These are phyloP conservation scores for Phytophthora multivora DNA, from an alignment of 352 stramenopile genomes.

Conservation along the genomic window DNA sequence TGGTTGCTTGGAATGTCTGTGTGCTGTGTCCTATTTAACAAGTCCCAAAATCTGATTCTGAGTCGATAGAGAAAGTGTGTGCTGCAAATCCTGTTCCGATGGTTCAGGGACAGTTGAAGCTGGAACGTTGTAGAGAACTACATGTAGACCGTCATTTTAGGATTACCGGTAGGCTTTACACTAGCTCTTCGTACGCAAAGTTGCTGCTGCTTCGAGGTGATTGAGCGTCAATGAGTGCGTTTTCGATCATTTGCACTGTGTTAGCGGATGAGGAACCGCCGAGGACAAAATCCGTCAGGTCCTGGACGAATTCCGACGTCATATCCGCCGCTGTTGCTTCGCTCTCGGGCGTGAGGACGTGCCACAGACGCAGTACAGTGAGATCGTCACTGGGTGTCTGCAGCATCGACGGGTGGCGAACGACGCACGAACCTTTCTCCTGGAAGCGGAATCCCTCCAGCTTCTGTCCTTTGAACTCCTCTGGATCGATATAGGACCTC, in stretches of 20 bases:
- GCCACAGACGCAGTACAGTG: conserved; percentile 48
- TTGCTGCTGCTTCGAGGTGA: conserved; percentile 3
- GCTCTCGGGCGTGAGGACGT: conserved; percentile 44
- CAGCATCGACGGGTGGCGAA: conserved; percentile 35
- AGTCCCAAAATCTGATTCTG: conserved; percentile 6
- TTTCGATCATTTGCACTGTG: conserved; percentile 61
- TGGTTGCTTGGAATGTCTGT: conserved; percentile 7
- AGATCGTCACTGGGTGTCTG: conserved; percentile 18
- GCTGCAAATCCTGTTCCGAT: not conserved
- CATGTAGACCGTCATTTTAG: no score
- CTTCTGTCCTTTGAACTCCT: conserved; percentile 53
- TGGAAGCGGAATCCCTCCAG: conserved; percentile 56
- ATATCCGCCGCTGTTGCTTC: conserved; percentile 13
- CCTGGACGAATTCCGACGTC: conserved; percentile 29
- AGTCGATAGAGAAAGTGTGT: not conserved
- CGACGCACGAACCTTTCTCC: conserved; percentile 63
- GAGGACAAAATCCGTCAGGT: conserved; percentile 54
- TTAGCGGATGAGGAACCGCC: conserved; percentile 33
- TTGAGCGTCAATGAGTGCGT: conserved; percentile 38
- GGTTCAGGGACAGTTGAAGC: conserved; percentile 15
- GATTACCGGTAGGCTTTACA: not conserved
- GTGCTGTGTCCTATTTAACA: conserved; percentile 13
- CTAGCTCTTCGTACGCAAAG: conserved; percentile 2
- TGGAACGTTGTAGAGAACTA: not conserved
- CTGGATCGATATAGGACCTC: conserved; percentile 58